Base-by-base conservation (phyloP, 805 yeast genomes). In the Huiozyma sinensis region DNA sequence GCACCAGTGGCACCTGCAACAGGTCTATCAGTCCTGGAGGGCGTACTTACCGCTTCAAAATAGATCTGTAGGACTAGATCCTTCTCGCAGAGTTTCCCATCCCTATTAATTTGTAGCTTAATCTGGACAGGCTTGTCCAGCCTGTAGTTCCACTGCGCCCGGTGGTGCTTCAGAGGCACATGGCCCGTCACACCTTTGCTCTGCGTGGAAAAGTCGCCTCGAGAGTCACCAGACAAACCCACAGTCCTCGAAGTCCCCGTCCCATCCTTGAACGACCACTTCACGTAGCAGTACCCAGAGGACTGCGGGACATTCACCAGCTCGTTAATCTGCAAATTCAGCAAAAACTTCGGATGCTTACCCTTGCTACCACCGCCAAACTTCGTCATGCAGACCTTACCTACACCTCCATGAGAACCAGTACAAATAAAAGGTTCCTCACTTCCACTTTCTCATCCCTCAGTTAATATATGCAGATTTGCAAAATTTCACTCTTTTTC, bases 221-320 rank as follows among this genome's bases (percentile, higher is more conserved):
- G 34, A 5, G 33, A n/a, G 11, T 41, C 41, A 2, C 39, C 31
- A 5, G 46, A 31, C 4, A 42, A 6, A 28, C 12, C 12, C 11
- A 24, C 5, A 11, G 38, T 9, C 1, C 42, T 36, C 3, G 62
- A 52, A 0, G 56, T 53, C 6, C 65, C 65, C 4, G 61, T 58
- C 9, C 62, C 58, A 38, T 82, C 87, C 44, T 71, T 69, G 7
- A 84, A 65, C 38, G 67, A 69, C 73, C 89, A 73, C 46, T 79
- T 77, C 13, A 87, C 75, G 49, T 62, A 78, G 52, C 90, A 78
- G 33, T 67, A 58, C 0, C 95, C 95, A 3, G 78, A 67, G 1
- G 81, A 70, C 51, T 84, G 88, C 1, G 97, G 97, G 29, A 90
- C 75, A 55, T 89, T 89, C n/a, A 81, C 72, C 39, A 90, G 66